Evolutionary conservation across 768 basidiomycete species (phyloP).

Genomic region (Russula emetica): DNA sequence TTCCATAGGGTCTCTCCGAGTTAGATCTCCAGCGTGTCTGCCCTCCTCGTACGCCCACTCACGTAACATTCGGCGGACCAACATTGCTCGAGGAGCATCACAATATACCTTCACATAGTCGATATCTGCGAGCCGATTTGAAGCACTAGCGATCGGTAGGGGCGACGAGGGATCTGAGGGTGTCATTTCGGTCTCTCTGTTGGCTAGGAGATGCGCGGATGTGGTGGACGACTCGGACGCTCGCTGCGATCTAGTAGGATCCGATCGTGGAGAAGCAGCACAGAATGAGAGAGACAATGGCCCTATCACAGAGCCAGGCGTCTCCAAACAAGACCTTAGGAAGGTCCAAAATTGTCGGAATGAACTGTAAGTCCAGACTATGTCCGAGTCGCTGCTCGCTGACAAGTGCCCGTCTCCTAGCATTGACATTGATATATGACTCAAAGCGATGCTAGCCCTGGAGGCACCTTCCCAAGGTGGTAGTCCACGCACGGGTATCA

Average conservation of each 20-base stretch:
- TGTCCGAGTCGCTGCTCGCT: neutral
- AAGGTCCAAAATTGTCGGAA: conserved; percentile 22
- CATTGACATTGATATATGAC: neutral
- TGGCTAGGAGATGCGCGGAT: neutral
- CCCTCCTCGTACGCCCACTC: conserved; percentile 8
- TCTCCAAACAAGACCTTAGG: conserved; percentile 12
- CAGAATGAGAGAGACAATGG: conserved; percentile 22
- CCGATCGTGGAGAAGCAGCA: conserved; percentile 1
- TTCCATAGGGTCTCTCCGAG: neutral
- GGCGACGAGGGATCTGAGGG: neutral
- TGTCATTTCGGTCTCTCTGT: conserved; percentile 10
- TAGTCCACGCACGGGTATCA: conserved; percentile 21
- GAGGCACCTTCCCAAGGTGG: conserved; percentile 16
- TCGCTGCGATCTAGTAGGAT: neutral
- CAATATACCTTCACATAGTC: conserved; percentile 24
- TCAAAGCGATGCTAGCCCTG: conserved; percentile 3
- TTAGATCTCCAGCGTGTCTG: neutral
- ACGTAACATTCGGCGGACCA: conserved; percentile 6
- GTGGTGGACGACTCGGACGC: neutral
- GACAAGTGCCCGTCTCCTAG: neutral
- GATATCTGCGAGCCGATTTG: conserved; percentile 8
- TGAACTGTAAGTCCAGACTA: conserved; percentile 18
- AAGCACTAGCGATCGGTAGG: conserved; percentile 2
- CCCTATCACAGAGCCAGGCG: conserved; percentile 1
- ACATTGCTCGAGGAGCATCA: conserved; percentile 19